phyloP scores from a whole-genome alignment of 768 basidiomycete genomes.

The Candolleomyces eurysporus region DNA sequence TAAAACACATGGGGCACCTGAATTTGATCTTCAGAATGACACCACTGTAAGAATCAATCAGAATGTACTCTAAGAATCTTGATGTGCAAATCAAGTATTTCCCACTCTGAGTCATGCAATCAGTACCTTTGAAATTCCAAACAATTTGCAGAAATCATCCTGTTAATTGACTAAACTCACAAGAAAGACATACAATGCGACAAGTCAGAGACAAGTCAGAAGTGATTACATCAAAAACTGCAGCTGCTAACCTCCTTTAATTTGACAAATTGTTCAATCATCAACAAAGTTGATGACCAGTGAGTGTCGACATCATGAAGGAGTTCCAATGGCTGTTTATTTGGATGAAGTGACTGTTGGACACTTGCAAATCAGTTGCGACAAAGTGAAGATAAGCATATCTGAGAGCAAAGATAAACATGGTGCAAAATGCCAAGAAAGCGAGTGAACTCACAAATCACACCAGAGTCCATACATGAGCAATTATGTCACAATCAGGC shows the following conservation, averaged over 20 bases:
- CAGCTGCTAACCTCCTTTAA: conserved; percentile 6
- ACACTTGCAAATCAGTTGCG: conserved; percentile 10
- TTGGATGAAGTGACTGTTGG: neutral
- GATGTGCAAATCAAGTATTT: neutral
- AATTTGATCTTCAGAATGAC: neutral
- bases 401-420: neutral
- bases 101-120: neutral
- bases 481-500: neutral
- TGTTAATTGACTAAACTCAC: neutral
- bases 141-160: neutral
- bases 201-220: too few species aligned
- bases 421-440: neutral
- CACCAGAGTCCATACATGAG: neutral
- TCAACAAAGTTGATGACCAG: conserved; percentile 30
- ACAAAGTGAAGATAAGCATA: conserved; percentile 18
- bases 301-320: conserved; percentile 23
- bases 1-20: conserved; percentile 32
- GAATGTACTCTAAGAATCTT: neutral
- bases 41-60: neutral
- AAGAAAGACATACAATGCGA: neutral
- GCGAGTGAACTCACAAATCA: neutral
- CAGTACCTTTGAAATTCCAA: neutral
- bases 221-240: neutral
- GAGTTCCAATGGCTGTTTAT: conserved; percentile 12
- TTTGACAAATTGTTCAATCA: conserved; percentile 27